Evolutionary conservation across 495 filamentous ascomycete species (phyloP), one percentile per base, ranked within the genome.

Genomic region (Hypoxylon lienhwacheense): DNA sequence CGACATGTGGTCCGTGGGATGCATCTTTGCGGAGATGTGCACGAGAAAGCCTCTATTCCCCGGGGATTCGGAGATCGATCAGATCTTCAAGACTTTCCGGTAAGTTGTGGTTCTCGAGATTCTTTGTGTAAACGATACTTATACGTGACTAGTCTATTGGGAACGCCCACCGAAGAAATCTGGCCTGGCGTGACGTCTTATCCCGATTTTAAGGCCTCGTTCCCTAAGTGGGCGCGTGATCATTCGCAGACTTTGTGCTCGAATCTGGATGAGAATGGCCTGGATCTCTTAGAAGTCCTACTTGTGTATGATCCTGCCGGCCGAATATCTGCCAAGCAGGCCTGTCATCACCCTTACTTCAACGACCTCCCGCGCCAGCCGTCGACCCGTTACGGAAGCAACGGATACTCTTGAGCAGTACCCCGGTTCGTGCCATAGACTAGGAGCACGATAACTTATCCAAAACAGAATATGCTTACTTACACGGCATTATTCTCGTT

Each of bases 11-110:
- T 96, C 90, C 22, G 85, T 92, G 42, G 93, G 93, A 32, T 96
- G 93, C 68, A 99, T 99, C 72, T 99, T 99, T 71, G 93, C 95
- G 10, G 93, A 99, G 73, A 97, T 99, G 95, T 96, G 91, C 78
- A 99, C 95, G 11, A 87, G 90, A 64, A 97, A 97, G 73, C 91
- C 93, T 4, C 75, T 97, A 8, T 97, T 99, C 79, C 93, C 93
- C 19, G 93, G 93, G 28, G 95, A 99, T 69, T 96, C 91, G 1
- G 93, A 99, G 69, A 97, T 99, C 72, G 93, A 99, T 63, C 95
- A 99, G 75, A 97, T 99, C 63, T 97, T 97, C 79, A 97, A 96
- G 74, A 99, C 97, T 61, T 99, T 99, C 84, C 81, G 85, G 90
- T 93, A 74, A 60, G 83, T 70, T 5, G n/a, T 5, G 2, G 6